These are phyloP conservation scores for Phyllosticta citriasiana DNA, from an alignment of 2,329 filamentous ascomycete genomes.

Conservation along the genomic window DNA sequence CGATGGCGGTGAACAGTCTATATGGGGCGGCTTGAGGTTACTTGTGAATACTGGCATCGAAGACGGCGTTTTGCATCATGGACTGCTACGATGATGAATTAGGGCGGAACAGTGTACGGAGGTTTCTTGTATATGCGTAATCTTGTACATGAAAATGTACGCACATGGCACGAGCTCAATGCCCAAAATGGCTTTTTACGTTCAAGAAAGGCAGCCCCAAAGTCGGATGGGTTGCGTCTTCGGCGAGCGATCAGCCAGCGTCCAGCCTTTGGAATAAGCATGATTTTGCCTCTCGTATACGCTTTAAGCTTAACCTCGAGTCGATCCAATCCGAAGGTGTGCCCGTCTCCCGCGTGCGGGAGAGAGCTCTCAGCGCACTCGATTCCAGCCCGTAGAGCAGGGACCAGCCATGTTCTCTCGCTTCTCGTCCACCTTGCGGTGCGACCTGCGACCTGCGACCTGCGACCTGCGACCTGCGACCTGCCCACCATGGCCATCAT, in stretches of 20 bases:
- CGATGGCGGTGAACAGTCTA: conserved; percentile 24
- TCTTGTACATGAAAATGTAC: background rate
- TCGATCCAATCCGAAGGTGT: background rate
- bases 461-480: too few species aligned
- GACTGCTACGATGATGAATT: background rate
- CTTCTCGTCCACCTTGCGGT: too few species aligned
- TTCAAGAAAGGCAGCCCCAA: too few species aligned
- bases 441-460: too few species aligned
- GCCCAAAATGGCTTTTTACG: too few species aligned
- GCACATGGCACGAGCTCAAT: too few species aligned
- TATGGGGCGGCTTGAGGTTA: background rate
- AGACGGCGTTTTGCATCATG: background rate
- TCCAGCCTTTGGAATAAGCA: background rate
- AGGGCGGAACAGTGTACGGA: background rate
- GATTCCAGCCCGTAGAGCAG: background rate
- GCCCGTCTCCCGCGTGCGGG: too few species aligned
- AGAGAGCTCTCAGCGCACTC: too few species aligned
- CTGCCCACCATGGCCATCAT: too few species aligned
- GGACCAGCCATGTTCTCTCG: background rate
- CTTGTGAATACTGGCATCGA: background rate
- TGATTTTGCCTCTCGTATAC: background rate
- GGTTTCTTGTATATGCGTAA: background rate
- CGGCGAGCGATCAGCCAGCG: too few species aligned
- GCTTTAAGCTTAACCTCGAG: background rate
- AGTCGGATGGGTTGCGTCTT: too few species aligned